Percentiles rank a stretch among this genome's conserved stretches.
phyloP scores from a whole-genome alignment of 305 asterid species.

The Fraxinus nigra region DNA sequence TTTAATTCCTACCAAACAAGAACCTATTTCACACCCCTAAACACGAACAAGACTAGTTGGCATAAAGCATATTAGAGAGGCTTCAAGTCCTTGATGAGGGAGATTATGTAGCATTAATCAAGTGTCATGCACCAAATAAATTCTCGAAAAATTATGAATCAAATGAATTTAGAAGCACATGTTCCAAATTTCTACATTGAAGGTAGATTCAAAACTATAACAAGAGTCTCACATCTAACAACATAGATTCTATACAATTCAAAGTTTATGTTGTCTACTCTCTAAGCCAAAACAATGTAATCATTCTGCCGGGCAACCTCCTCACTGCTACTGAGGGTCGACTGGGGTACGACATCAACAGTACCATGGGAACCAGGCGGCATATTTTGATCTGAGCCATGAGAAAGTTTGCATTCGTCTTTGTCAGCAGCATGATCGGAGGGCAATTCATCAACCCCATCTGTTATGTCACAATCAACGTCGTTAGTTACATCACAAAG shows the following conservation, averaged over 20 bases:
- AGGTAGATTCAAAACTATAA: not conserved
- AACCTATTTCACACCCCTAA: not conserved
- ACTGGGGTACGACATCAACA: conserved; percentile 41
- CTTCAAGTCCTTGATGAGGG: not conserved
- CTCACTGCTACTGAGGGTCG: conserved; percentile 52
- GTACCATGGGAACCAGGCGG: conserved; percentile 34
- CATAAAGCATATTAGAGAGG: not conserved
- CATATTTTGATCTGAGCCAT: conserved; percentile 40
- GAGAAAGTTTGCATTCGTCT: conserved; percentile 30
- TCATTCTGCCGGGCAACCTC: conserved; percentile 58
- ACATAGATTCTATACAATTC: conserved; percentile 8
- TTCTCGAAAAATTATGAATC: not conserved
- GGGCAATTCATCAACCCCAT: not conserved
- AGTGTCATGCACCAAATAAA: not conserved
- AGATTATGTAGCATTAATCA: conserved; percentile 10
- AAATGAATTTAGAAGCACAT: not conserved
- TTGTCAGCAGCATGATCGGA: conserved; percentile 28
- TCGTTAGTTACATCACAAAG: conserved; percentile 31
- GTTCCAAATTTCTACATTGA: not conserved
- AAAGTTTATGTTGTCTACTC: not conserved
- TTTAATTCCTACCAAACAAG: not conserved
- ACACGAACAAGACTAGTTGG: not conserved
- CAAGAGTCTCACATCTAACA: conserved; percentile 14
- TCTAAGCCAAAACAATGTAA: conserved; percentile 46
- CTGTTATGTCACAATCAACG: conserved; percentile 26